Percentiles rank a stretch among this genome's conserved stretches.
These are phyloP conservation scores for Pachysandra terminalis DNA, from an alignment of 164 flowering plant genomes.

Conservation along the genomic window DNA sequence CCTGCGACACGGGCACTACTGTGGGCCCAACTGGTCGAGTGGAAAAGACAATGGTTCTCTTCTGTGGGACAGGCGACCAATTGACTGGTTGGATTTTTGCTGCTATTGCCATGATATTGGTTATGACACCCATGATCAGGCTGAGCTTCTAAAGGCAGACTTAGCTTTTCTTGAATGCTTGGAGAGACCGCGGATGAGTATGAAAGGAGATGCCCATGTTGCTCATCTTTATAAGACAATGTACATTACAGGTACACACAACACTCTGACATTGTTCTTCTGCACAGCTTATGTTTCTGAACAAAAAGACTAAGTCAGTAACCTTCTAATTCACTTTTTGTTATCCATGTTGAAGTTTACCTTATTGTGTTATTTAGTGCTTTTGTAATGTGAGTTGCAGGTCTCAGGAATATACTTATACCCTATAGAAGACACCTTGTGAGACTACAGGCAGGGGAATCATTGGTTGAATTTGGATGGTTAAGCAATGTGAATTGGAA, in stretches of 20 bases:
- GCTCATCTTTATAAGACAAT: constrained; percentile 73
- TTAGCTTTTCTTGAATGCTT: constrained; percentile 88
- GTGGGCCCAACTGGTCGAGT: constrained; percentile 99
- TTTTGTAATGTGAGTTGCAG: constrained; percentile 33
- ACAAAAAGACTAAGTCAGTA: no score
- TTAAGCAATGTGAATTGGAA: constrained; percentile 43
- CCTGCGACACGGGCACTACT: constrained; percentile 92
- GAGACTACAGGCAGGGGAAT: constrained; percentile 44
- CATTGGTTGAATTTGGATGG: constrained; percentile 49
- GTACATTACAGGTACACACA: constrained; percentile 72
- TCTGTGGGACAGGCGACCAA: constrained; percentile 86
- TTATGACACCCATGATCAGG: constrained; percentile 86
- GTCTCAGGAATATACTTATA: constrained; percentile 70
- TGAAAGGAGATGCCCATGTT: constrained; percentile 54
- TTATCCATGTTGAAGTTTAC: background rate
- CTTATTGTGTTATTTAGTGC: background rate
- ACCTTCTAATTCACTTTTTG: background rate
- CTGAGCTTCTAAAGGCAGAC: constrained; percentile 83
- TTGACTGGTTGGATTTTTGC: constrained; percentile 91
- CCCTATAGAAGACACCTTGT: constrained; percentile 79
- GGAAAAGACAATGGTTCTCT: constrained; percentile 79
- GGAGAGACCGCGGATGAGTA: constrained; percentile 62
- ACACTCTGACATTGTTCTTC: background rate
- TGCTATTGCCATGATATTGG: constrained; percentile 96
- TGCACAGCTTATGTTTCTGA: no score